Evolutionary conservation across 768 basidiomycete genomes (phyloP), one percentile per base, ranked within the genome.

Genomic region (Pisolithus sp.): DNA sequence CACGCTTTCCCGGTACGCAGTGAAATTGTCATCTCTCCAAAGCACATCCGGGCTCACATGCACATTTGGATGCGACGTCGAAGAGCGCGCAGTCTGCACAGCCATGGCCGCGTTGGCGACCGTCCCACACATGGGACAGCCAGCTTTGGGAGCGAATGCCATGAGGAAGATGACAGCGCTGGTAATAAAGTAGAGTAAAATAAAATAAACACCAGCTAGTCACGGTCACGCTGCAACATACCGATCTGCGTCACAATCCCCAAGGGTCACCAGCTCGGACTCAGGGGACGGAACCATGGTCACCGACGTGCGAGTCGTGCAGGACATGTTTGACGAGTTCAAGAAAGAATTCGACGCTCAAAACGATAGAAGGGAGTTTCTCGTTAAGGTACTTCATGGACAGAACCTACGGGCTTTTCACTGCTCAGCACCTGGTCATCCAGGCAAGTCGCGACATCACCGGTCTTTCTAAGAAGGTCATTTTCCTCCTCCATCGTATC

Each of bases 401-500:
- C 34, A 37, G n/a, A 36, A 37, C 49, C 49, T 7, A 9, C 10
- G 28, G 31, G 34, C 28, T 34, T 18, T 18, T 7, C n/a, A 48
- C 17, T 23, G 26, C 28, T 46, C 54, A 57, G 38, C 51, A 45
- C 40, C 48, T 48, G 39, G 28, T 52, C 50, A 15, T 48, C 21
- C 65, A 91, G 89, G 76, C 80, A 37, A 86, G 83, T 63, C 83
- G 95, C 34, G 93, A 96, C 69, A 79, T 92, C 47, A 97, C 94
- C 23, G 89, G 84, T 59, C 76, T 89, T 34, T 92, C 93, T 48
- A 99, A 99, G 68, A 94, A 91, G 70, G 75, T 83, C 57, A 97
- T 99, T 56, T 98, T 98, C 64, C 82, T 91, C 38, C 76, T 97
- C 4, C 95, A 97, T 62, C 86, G 93, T 46, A 71, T 84, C 53